Base-by-base conservation (phyloP, 495 filamentous ascomycete genomes). In the Collariella sp. region DNA sequence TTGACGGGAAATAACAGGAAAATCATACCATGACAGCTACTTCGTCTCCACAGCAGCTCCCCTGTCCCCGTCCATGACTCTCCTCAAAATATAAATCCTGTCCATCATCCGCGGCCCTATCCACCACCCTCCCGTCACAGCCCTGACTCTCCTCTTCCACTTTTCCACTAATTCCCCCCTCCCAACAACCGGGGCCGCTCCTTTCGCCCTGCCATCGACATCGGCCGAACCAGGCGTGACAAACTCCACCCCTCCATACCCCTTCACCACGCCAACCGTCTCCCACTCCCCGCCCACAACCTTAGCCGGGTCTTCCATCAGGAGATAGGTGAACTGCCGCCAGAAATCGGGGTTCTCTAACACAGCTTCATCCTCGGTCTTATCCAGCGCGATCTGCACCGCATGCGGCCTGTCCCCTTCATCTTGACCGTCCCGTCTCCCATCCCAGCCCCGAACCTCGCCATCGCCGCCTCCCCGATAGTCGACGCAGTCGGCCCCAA, bases 251-350 rank as follows among this genome's bases (percentile, higher is more conserved):
- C 91, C 88, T 12, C 76, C 78, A 67, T 83, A 94, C 0, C 83
- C 88, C 51, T 83, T 70, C 1, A 95, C 78, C 0, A 79, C 77
- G 18, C 79, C 79, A 9, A 93, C 67, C 10, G 80, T 75, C 55
- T 88, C 78, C 90, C 91, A 99, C 2, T 71, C 71, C 0, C 83
- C 84, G 52, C 84, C 79, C 5, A 19, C 2, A 12, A 67, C 60
- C 40, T 64, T 65, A 38, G 70, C 74, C 13, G 83, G 83, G 19
- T 81, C 70, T 70, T 93, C 88, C 10, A 84, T 76, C 6, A 97
- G 74, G 7, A 81, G 81, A 61, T 89, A 99, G 61, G 95, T 86
- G 54, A 96, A 90, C 23, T 73, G 70, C 3, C 76, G 68, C 93
- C 91, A 97, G 68, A 96, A 97, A 3, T 67, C 57, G 2, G 82